Percentiles rank a stretch among this genome's conserved stretches.
phyloP scores from a whole-genome alignment of 306 rosid species.

The Nissolia schottii region DNA sequence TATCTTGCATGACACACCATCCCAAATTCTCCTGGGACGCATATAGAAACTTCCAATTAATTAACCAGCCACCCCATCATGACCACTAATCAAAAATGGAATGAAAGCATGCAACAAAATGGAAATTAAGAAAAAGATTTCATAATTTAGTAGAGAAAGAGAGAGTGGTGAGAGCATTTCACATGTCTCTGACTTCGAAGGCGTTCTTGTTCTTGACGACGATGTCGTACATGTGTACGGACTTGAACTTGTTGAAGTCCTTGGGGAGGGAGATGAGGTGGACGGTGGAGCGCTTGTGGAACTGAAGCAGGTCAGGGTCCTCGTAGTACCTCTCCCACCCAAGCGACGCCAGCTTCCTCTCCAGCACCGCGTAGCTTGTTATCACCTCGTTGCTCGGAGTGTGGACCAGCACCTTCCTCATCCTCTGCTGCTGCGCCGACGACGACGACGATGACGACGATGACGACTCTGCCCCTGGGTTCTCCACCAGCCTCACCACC shows the following conservation, averaged over 20 bases:
- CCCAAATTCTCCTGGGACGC: too few relatives aligned
- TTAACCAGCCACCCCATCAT: too few relatives aligned
- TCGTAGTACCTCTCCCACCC: slow-evolving; percentile 96
- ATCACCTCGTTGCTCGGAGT: slow-evolving; percentile 59
- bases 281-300: slow-evolving; percentile 75
- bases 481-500: slow-evolving; percentile 77
- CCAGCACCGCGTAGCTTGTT: slow-evolving; percentile 52
- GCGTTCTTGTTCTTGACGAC: slow-evolving; percentile 81
- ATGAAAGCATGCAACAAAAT: not conserved
- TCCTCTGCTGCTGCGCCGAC: slow-evolving; percentile 22
- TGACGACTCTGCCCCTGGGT: slow-evolving; percentile 54
- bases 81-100: not conserved
- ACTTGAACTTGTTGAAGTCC: slow-evolving; percentile 72
- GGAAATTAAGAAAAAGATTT: too few relatives aligned
- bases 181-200: slow-evolving; percentile 77
- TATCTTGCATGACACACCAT: too few relatives aligned
- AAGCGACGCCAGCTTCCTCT: slow-evolving; percentile 46
- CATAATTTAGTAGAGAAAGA: too few relatives aligned
- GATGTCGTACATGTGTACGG: slow-evolving; percentile 94
- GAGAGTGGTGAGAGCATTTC: not conserved
- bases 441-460: too few relatives aligned
- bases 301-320: slow-evolving; percentile 86
- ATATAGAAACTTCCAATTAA: not conserved
- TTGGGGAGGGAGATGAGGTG: slow-evolving; percentile 85
- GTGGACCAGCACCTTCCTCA: slow-evolving; percentile 72